Percentiles rank a stretch among this genome's conserved stretches.
Evolutionary conservation across 169 alveolate species (phyloP).

Genomic region (Eimeria maxima): DNA sequence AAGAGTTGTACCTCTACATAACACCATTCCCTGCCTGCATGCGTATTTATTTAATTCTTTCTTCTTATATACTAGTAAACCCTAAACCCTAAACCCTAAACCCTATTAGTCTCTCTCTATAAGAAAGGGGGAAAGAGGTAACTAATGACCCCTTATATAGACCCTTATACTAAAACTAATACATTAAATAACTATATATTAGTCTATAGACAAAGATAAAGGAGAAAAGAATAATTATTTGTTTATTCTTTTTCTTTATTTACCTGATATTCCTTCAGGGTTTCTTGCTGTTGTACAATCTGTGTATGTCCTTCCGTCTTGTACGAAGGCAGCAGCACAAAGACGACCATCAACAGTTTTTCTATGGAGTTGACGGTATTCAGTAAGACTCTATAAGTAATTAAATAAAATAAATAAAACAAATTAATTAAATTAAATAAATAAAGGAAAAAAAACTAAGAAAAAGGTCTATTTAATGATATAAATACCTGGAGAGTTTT

Average conservation of each 20-base stretch:
- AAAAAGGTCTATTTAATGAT: too few relatives aligned
- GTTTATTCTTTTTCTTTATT: neutral
- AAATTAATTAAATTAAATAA: too few relatives aligned
- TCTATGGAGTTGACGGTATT: conserved; percentile 94
- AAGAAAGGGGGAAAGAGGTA: too few relatives aligned
- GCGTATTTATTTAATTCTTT: neutral
- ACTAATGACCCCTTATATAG: too few relatives aligned
- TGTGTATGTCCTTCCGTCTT: conserved; percentile 93
- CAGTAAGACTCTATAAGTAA: conserved; percentile 91
- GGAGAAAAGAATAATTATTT: too few relatives aligned
- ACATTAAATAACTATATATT: too few relatives aligned
- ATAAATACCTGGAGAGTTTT: conserved; percentile 78
- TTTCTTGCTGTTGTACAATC: conserved; percentile 94
- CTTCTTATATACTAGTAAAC: neutral
- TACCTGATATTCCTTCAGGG: conserved; percentile 94
- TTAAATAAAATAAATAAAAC: too few relatives aligned
- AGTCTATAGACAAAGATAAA: neutral
- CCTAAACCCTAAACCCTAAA: conserved; percentile 6
- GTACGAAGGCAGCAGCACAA: conserved; percentile 96
- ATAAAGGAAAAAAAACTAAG: neutral
- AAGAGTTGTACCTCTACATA: conserved; percentile 95
- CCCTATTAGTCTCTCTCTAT: neutral
- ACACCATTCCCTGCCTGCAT: conserved; percentile 94
- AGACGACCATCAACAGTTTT: conserved; percentile 94
- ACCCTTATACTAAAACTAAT: too few relatives aligned